These are phyloP conservation scores for Sutorius australiensis DNA, from an alignment of 768 basidiomycete species.

Conservation along the genomic window DNA sequence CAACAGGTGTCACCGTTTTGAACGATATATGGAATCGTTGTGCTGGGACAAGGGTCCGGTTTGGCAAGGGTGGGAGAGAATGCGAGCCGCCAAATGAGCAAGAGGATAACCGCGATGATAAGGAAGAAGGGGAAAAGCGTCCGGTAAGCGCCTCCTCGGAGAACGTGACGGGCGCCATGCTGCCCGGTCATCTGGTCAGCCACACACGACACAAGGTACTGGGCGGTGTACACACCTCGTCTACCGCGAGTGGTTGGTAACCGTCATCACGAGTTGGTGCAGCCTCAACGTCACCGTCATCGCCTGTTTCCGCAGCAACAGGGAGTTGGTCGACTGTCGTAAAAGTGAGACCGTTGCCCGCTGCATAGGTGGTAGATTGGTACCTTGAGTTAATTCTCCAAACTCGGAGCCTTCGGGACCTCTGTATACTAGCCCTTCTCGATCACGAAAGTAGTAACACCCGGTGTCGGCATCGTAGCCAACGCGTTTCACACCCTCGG, in stretches of 20 bases:
- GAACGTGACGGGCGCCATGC: conserved; percentile 27
- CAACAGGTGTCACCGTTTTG: conserved; percentile 64
- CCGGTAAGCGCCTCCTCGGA: conserved; percentile 48
- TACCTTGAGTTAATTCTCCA: conserved; percentile 47
- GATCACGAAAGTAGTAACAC: conserved; percentile 61
- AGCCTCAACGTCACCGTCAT: conserved; percentile 51
- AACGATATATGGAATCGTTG: conserved; percentile 43
- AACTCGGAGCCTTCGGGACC: conserved; percentile 59
- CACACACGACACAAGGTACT: neutral
- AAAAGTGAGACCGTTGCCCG: neutral
- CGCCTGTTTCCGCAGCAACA: conserved; percentile 25
- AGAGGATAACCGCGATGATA: conserved; percentile 56
- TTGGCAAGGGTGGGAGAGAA: conserved; percentile 32
- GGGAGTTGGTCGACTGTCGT: conserved; percentile 31
- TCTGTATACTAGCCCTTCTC: conserved; percentile 51
- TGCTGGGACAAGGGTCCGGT: conserved; percentile 32
- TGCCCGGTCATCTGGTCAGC: conserved; percentile 24
- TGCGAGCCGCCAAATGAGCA: conserved; percentile 62
- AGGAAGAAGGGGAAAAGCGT: conserved; percentile 72
- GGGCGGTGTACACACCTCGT: conserved; percentile 38
- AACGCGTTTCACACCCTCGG: conserved; percentile 55
- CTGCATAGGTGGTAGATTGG: neutral
- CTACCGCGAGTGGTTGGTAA: conserved; percentile 51
- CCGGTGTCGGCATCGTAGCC: conserved; percentile 74
- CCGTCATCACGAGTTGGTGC: conserved; percentile 52